These are phyloP conservation scores for Porphyrellus sp. DNA, from an alignment of 1,284 basidiomycete species.

Conservation along the genomic window DNA sequence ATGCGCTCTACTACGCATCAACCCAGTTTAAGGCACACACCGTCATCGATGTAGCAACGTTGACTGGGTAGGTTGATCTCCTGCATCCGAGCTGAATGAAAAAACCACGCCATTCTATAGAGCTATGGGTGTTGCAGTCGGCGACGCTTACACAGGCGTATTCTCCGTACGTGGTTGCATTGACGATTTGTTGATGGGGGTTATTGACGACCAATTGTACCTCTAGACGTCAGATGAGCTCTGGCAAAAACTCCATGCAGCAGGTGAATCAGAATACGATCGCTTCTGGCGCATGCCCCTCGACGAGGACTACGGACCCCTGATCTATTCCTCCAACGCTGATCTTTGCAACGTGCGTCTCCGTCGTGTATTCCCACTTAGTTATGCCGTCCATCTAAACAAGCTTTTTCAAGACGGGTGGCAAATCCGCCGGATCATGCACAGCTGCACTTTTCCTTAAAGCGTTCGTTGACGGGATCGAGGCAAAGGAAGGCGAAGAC, in stretches of 20 bases:
- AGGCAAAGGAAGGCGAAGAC: slow-evolving; percentile 46
- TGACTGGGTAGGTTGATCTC: slow-evolving; percentile 54
- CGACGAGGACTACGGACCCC: slow-evolving; percentile 73
- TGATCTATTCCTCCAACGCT: slow-evolving; percentile 76
- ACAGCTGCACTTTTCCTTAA: slow-evolving; percentile 90
- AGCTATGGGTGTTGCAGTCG: slow-evolving; percentile 66
- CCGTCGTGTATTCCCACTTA: not conserved
- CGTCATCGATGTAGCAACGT: slow-evolving; percentile 82
- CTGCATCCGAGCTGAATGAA: not conserved
- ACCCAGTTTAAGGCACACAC: slow-evolving; percentile 79
- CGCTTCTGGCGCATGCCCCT: slow-evolving; percentile 85
- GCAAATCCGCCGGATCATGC: slow-evolving; percentile 68
- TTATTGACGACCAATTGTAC: not conserved
- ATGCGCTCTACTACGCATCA: slow-evolving; percentile 84
- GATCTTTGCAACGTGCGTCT: slow-evolving; percentile 75
- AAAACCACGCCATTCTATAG: slow-evolving; percentile 34
- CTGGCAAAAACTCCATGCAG: slow-evolving; percentile 69
- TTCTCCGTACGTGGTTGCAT: slow-evolving; percentile 57
- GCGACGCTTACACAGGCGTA: slow-evolving; percentile 75
- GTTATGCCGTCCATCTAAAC: slow-evolving; percentile 1
- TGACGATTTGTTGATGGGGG: not conserved
- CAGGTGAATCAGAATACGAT: slow-evolving; percentile 74
- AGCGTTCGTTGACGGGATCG: slow-evolving; percentile 74
- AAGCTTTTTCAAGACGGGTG: slow-evolving; percentile 48
- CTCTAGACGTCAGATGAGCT: slow-evolving; percentile 65